These are phyloP conservation scores for Plasmodium sp. DNA, from an alignment of 169 alveolate genomes.

Conservation along the genomic window DNA sequence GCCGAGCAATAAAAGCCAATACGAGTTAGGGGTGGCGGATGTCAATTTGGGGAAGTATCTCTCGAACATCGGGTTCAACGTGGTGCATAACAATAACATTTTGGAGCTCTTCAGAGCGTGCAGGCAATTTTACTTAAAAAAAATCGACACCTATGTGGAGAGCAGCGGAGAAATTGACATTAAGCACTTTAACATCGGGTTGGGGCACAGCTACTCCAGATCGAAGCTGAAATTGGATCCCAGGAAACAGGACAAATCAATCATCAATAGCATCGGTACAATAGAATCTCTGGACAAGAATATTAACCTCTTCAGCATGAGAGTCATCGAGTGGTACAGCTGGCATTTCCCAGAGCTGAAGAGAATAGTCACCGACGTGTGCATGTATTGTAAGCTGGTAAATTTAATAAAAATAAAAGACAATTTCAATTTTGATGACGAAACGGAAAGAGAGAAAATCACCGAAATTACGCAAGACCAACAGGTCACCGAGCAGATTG, in stretches of 20 bases:
- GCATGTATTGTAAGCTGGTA: conserved; percentile 93
- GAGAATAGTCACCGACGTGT: conserved; percentile 96
- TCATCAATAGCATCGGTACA: conserved; percentile 96
- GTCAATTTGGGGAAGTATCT: conserved; percentile 85
- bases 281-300: conserved; percentile 96
- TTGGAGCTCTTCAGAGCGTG: conserved; percentile 93
- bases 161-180: conserved; percentile 85
- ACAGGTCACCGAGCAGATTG: conserved; percentile 91
- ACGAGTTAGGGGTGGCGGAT: conserved; percentile 90
- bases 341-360: conserved; percentile 99
- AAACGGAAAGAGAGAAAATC: conserved; percentile 76
- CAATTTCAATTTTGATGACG: conserved; percentile 78
- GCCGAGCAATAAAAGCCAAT: conserved; percentile 88
- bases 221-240: conserved; percentile 95
- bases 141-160: conserved; percentile 74
- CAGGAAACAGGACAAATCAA: conserved; percentile 97
- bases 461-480: conserved; percentile 91
- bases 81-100: conserved; percentile 84
- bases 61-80: conserved; percentile 86
- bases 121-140: conserved; percentile 82
- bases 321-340: conserved; percentile 98
- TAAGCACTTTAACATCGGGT: conserved; percentile 93
- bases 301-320: conserved; percentile 96
- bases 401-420: conserved; percentile 87
- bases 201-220: conserved; percentile 96